Evolutionary conservation across 192 early-diverging fungal species (phyloP), one percentile per base, ranked within the genome.

Genomic region (Obelidium mucronatum): DNA sequence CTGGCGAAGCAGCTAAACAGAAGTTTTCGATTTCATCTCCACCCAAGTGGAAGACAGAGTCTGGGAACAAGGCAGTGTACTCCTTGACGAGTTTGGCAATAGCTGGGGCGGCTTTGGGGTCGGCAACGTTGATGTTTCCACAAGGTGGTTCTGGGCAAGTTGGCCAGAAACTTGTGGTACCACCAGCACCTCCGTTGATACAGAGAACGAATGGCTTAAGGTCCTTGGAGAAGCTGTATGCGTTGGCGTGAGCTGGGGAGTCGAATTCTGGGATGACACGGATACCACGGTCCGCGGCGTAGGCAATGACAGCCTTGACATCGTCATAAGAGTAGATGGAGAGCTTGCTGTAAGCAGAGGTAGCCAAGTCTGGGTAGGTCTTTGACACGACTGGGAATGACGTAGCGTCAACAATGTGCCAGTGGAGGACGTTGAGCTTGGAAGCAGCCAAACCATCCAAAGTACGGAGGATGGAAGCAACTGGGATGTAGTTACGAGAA

Each of bases 211-310:
- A 80, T 72, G 70, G 30, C 39, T 6, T 40, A 40, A 48, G 73
- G 39, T 19, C 55, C 61, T 35, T 63, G 28, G 66, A 17, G 35
- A n/a, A 33, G 51, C 44, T 31, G 35, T 30, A 67, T 2, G 62
- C 28, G 33, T 67, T 17, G 13, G 74, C 39, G 53, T 76, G 74
- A 15, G 61, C 62, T 6, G 74, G 74, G 30, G 40, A 4, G 63
- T 98, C 95, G 65, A 96, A 88, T 78, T 98, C 96, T 2, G 95
- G 95, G 68, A 97, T 92, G 24, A 98, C 81, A n/a, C 96, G 89
- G 60, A 97, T 89, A n/a, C 93, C 94, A 31, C 91, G 89, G 39
- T 81, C 85, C 13, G 81, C 78, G 33, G 87, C 94, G 78, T 94
- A 95, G n/a, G 88, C 64, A 40, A 97, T 86, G 33, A 98, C 81